Evolutionary conservation across 2,329 filamentous ascomycete genomes (phyloP).

Genomic region (Neocatenulostroma microsporum): DNA sequence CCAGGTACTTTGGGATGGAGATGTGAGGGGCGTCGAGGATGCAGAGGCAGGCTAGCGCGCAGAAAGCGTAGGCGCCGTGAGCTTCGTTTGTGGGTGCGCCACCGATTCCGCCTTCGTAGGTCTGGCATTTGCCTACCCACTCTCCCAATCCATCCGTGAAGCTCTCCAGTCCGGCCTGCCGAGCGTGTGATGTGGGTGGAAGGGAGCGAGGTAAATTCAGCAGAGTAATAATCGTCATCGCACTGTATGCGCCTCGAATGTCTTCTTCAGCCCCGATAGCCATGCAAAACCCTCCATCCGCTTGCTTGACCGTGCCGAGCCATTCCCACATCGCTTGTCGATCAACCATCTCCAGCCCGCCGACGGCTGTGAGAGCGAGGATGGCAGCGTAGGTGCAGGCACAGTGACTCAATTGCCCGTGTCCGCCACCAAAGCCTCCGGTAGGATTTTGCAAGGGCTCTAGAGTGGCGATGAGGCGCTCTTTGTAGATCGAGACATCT

Average conservation of each 20-base stretch:
- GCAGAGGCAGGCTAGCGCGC: constrained; percentile 78
- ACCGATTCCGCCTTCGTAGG: constrained; percentile 89
- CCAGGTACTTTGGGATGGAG: constrained; percentile 66
- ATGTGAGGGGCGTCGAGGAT: constrained; percentile 73
- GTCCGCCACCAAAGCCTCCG: constrained; percentile 90
- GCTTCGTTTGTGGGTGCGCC: constrained; percentile 80
- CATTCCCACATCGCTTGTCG: constrained; percentile 83
- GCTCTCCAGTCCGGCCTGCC: constrained; percentile 53
- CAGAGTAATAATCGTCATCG: constrained; percentile 73
- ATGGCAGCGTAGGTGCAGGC: constrained; percentile 82
- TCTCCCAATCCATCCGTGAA: constrained; percentile 68
- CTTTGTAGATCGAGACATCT: constrained; percentile 58
- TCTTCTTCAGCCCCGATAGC: constrained; percentile 83
- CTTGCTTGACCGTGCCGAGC: constrained; percentile 77
- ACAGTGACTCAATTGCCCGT: constrained; percentile 80
- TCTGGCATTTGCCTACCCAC: constrained; percentile 83
- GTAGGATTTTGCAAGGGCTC: constrained; percentile 69
- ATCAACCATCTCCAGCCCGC: constrained; percentile 68
- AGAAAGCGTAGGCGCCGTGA: constrained; percentile 95
- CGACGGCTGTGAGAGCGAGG: constrained; percentile 69
- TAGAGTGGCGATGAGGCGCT: constrained; percentile 61
- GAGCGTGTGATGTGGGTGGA: constrained; percentile 61
- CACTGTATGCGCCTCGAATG: constrained; percentile 89
- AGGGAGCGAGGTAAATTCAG: constrained; percentile 76
- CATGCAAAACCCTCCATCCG: constrained; percentile 84